Evolutionary conservation across 2,329 filamentous ascomycete species (phyloP), one percentile per base, ranked within the genome.

Genomic region (Neonectria neomacrospora): DNA sequence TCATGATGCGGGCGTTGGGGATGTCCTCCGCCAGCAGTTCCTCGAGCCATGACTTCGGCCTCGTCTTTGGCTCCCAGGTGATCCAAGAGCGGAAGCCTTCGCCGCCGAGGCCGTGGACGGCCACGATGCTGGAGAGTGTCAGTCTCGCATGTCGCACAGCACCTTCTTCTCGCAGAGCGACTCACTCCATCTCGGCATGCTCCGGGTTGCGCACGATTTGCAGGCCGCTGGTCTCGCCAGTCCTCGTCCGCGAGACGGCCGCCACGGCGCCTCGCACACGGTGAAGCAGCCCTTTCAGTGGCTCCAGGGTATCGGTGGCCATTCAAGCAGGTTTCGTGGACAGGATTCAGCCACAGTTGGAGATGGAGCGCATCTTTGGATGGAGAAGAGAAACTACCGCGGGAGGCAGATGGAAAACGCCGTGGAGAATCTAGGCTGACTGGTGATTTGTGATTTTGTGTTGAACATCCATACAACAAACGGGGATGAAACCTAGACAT

Each of bases 101-200:
- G 47, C 59, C 59, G 18, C 59, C 59, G 4, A 62, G 59, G 41
- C 59, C 59, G 32, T 62, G 59, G n/a, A 62, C 59, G 39, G 59
- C 59, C 4, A 62, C 53, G 53, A 62, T 62, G 23, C 59, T 62
- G 16, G 16, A 9, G 23, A 45, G 10, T 23, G 32, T 61, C 28
- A 61, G 53, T 44, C 28, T 26, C 12, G 8, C 6, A 45, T 14
- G 14, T 16, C 20, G 11, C 6, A 18, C 9, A n/a, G 6, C 44
- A 30, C 14, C 14, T 1, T 23, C 20, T 45, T n/a, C 42, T 6
- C 44, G 5, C 16, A 11, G 14, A 28, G 23, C 9, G 7, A 53
- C 59, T 62, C 22, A 62, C 59, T 62, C 59, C 4, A 62, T 62
- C 54, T 62, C 53, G 4, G 53, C 59, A 53, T 62, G 20, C 22